Conservation (phyloP, 2,329 filamentous ascomycete species). For the Scedosporium apiospermum region DNA sequence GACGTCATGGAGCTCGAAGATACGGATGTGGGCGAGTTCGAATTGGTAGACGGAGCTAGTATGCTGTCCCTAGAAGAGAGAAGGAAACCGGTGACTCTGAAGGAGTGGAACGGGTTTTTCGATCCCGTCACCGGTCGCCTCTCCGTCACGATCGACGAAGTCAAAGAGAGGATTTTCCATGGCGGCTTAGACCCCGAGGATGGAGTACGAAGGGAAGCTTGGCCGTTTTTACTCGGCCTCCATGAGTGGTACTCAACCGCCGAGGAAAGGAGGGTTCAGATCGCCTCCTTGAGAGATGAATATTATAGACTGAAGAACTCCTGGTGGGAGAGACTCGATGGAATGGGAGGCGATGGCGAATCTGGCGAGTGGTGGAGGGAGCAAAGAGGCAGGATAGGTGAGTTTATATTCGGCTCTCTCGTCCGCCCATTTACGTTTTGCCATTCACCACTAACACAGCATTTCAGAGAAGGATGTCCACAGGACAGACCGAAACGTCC, state of each 20-base stretch:
- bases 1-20: slow-evolving; percentile 92
- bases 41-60: slow-evolving; percentile 75
- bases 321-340: slow-evolving; percentile 93
- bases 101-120: slow-evolving; percentile 90
- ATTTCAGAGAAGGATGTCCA: slow-evolving; percentile 92
- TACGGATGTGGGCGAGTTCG: slow-evolving; percentile 91
- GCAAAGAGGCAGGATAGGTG: slow-evolving; percentile 87
- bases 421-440: not conserved
- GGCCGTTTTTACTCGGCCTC: slow-evolving; percentile 87
- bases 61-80: slow-evolving; percentile 66
- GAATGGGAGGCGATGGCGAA: slow-evolving; percentile 69
- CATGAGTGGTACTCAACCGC: slow-evolving; percentile 86
- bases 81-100: slow-evolving; percentile 65
- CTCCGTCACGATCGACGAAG: slow-evolving; percentile 76
- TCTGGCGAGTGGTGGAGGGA: slow-evolving; percentile 95
- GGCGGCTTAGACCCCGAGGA: slow-evolving; percentile 83
- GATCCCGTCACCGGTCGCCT: slow-evolving; percentile 65
- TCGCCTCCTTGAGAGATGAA: slow-evolving; percentile 81
- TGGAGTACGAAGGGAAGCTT: slow-evolving; percentile 90
- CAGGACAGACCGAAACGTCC: slow-evolving; percentile 85
- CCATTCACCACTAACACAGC: slow-evolving; percentile 10
- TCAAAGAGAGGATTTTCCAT: slow-evolving; percentile 96
- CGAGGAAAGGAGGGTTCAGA: slow-evolving; percentile 73
- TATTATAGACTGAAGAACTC: slow-evolving; percentile 88
- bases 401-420: slow-evolving; percentile 21